Conservation (phyloP, 31 red algal genomes). For the Odonthalia washingtoniensis region DNA sequence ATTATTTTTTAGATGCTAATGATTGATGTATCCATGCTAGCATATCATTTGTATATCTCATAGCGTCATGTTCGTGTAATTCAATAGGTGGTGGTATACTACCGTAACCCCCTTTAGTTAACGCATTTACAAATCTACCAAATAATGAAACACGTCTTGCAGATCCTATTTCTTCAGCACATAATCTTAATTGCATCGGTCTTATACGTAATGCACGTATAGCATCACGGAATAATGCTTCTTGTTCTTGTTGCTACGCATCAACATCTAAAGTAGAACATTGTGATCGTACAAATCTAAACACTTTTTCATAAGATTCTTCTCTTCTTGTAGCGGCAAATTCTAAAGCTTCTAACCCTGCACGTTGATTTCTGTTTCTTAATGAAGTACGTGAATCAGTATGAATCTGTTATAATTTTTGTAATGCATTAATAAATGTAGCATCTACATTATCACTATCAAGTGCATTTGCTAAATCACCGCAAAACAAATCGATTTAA, state of each 20-base stretch:
- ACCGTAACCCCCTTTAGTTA: conserved; percentile 81
- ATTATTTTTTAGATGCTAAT: conserved; percentile 81
- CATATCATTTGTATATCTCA: conserved; percentile 98
- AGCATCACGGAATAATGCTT: conserved; percentile 61
- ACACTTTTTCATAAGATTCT: conserved; percentile 90
- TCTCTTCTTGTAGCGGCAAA: conserved; percentile 88
- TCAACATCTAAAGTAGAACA: conserved; percentile 85
- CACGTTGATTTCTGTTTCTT: conserved; percentile 64
- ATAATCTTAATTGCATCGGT: conserved; percentile 67
- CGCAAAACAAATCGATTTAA: conserved; percentile 77
- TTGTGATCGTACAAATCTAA: conserved; percentile 79
- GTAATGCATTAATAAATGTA: conserved; percentile 62
- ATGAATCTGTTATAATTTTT: conserved; percentile 76
- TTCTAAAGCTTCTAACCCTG: conserved; percentile 80
- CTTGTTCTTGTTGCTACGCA: conserved; percentile 66
- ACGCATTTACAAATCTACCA: conserved; percentile 76
- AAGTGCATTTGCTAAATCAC: conserved; percentile 50
- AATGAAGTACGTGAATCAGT: conserved; percentile 68
- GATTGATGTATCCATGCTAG: conserved; percentile 97
- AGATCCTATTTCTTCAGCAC: conserved; percentile 82
- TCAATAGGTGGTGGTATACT: conserved; percentile 89
- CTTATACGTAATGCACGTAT: conserved; percentile 78
- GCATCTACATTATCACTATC: conserved; percentile 61
- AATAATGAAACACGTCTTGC: conserved; percentile 81
- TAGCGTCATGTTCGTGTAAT: conserved; percentile 86